These are phyloP conservation scores for Ulmus americana DNA, from an alignment of 331 rosid genomes.

Conservation along the genomic window DNA sequence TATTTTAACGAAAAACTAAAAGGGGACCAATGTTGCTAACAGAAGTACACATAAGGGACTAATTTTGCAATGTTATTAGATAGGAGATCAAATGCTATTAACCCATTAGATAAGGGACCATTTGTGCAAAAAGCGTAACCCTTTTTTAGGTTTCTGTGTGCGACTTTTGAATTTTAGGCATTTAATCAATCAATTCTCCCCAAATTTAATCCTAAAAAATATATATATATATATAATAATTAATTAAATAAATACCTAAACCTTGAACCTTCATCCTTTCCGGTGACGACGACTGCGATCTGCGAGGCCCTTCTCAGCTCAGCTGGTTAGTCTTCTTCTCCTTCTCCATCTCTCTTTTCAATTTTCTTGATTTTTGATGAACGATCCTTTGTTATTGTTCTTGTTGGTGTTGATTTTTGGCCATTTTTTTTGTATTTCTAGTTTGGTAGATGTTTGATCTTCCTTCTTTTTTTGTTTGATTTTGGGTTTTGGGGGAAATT, in stretches of 20 bases:
- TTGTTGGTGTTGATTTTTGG: neutral
- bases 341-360: neutral
- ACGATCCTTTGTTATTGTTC: neutral
- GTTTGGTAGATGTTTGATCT: neutral
- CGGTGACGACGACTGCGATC: constrained; percentile 8
- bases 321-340: constrained; percentile 6
- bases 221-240: neutral
- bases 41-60: no score
- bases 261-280: constrained; percentile 4
- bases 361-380: neutral
- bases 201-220: neutral
- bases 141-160: constrained; percentile 9
- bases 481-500: neutral
- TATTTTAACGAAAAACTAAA: no score
- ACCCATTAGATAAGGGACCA: no score
- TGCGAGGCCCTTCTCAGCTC: constrained; percentile 1
- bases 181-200: neutral
- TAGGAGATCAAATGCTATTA: no score
- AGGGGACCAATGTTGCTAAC: no score
- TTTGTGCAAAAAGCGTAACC: neutral
- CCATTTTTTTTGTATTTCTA: neutral
- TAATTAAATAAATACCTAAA: neutral
- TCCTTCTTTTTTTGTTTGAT: neutral
- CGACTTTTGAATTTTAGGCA: constrained; percentile 8
- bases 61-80: no score